phyloP scores from a whole-genome alignment of 2,329 filamentous ascomycete genomes.

The Tolypocladium guangdongense region DNA sequence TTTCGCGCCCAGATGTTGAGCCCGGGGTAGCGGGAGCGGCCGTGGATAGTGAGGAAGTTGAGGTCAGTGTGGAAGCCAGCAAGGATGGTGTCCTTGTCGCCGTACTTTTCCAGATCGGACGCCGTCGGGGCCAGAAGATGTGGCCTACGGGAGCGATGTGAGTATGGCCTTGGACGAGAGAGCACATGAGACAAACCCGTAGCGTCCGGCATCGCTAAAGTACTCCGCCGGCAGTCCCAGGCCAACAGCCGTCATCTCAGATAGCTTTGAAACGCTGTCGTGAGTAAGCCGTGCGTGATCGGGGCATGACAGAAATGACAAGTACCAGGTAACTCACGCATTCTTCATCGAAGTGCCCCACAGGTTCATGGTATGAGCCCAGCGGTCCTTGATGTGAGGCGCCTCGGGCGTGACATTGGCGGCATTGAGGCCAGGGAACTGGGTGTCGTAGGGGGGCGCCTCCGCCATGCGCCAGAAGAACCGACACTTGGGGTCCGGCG shows the following conservation, averaged over 20 bases:
- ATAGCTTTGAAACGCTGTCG: constrained; percentile 39
- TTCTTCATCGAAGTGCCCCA: constrained; percentile 52
- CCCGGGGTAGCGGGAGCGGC: constrained; percentile 49
- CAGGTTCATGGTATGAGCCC: constrained; percentile 42
- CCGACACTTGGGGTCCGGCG: constrained; percentile 49
- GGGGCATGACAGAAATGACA: neutral
- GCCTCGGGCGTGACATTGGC: constrained; percentile 42
- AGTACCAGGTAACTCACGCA: constrained; percentile 30
- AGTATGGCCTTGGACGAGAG: neutral
- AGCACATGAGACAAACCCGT: constrained; percentile 31
- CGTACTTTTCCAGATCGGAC: constrained; percentile 44
- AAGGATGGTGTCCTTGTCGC: constrained; percentile 43
- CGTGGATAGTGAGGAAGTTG: constrained; percentile 55
- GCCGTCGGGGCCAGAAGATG: constrained; percentile 51
- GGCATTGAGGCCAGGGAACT: constrained; percentile 45
- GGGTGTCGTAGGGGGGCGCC: constrained; percentile 39
- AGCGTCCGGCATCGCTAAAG: constrained; percentile 43
- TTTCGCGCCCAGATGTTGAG: constrained; percentile 54
- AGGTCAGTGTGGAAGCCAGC: constrained; percentile 55
- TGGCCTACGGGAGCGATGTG: constrained; percentile 26
- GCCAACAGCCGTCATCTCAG: constrained; percentile 48
- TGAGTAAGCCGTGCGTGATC: neutral
- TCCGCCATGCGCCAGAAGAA: constrained; percentile 54
- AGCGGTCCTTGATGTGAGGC: constrained; percentile 35
- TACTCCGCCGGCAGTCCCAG: constrained; percentile 40